Evolutionary conservation across 371 early-diverging fungal species (phyloP), one percentile per base, ranked within the genome.

Genomic region (Caulochytrium protostelioides): DNA sequence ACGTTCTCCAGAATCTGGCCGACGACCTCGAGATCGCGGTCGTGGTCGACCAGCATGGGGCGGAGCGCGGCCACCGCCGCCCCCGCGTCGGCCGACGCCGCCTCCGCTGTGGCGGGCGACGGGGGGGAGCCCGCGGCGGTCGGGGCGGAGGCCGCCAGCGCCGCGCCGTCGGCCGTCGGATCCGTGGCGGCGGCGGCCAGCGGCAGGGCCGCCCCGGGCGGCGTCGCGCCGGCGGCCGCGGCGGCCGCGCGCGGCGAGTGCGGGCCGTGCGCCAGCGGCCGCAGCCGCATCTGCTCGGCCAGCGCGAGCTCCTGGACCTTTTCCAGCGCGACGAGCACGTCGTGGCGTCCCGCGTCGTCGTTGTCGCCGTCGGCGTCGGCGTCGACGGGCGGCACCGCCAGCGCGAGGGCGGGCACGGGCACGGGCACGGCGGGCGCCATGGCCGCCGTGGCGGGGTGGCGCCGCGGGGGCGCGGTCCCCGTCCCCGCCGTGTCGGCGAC

Each of bases 21-120:
- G 6, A 66, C 41, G 2, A 36, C 29, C 0, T 30, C 17, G 12
- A 72, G 55, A 38, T 70, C 70, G n/a, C 39, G 34, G 41, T 70
- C 71, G 17, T 35, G 30, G 34, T 68, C 65, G n/a, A 37, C 30
- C 3, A 64, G 33, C 2, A 55, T 34, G 17, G 65, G 39, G 17
- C 43, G 22, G 21, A 28, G 19, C 18, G 30, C 18, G 2, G 28
- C 18, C 13, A 22, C 14, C 4, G 20, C 4, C 20, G 30, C 3
- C 27, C 28, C 20, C 18, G 30, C 18, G 2, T 36, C 18, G 8
- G 29, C 14, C 4, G 20, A 6, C 20, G 30, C 3, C 12, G 16
- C 4, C 12, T 14, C 17, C n/a, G 35, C 15, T 12, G 28, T 22
- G 18, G 28, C 10, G 4, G 2, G 3, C 16, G 14, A 23, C 12